Evolutionary conservation across 139 green algal species (phyloP), one percentile per base, ranked within the genome.

Genomic region (Chlamydomonas sphaeroides): DNA sequence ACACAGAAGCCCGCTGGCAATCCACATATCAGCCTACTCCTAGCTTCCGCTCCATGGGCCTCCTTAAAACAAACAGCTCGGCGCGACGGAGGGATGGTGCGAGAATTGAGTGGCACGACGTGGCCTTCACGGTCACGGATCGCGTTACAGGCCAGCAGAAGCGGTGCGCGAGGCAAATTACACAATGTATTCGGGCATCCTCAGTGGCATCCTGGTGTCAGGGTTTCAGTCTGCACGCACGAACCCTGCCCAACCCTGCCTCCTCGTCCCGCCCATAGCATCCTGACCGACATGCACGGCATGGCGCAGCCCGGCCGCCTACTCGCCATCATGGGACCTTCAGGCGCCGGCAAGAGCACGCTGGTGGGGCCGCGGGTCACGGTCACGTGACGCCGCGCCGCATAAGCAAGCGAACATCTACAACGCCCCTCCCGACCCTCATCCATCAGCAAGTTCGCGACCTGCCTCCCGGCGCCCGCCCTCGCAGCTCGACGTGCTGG

Each of bases 281-380:
- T 84, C 35, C 26, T 84, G 20, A 39, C 65, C 14, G 38, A 67
- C 28, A 70, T 84, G 48, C 42, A 17, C 33, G 77, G 77, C 3
- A 23, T 84, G 45, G 77, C 77, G 14, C 48, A 67, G 35, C 65
- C 77, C 15, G 85, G 86, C 2, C 74, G 87, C 14, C 66, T 96
- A 8, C 68, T 90, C 0, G 84, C 86, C 4, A 87, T 96, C 20
- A 94, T 96, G 92, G 93, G 93, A 4, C 78, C 84, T 10, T 92
- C 83, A 1, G 93, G 93, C 14, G 91, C 92, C 0, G 93, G 93
- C 23, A 96, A 96, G 75, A 93, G 84, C 1, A 96, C 91, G 0
- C 68, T 94, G 89, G 91, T 95, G 68, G 61, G 89, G 25, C 23
- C 11, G n/a, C n/a, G 18, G 25, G 3, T 41, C 3, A 63, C 10